phyloP scores from a whole-genome alignment of 352 stramenopile genomes.

The Discostella stelligera region DNA sequence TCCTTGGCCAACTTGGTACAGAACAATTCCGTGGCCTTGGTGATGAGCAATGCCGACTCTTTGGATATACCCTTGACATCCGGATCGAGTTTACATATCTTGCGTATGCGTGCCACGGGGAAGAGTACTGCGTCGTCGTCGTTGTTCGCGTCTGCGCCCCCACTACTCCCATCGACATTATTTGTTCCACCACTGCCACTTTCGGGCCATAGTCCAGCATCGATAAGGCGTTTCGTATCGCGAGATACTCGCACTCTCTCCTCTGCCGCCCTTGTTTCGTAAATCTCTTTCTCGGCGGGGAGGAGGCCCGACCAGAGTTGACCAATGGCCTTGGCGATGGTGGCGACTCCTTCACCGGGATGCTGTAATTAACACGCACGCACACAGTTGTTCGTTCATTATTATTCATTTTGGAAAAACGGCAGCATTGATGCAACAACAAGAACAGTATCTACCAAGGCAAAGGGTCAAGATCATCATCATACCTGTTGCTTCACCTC shows the following conservation, averaged over 20 bases:
- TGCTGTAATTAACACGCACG: too few species aligned
- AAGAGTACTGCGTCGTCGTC: conserved; percentile 48
- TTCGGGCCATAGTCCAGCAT: conserved; percentile 54
- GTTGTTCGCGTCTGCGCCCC: conserved; percentile 1
- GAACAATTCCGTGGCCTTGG: conserved; percentile 91
- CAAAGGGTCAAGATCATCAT: background rate
- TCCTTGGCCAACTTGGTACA: conserved; percentile 88
- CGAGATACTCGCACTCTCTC: conserved; percentile 78
- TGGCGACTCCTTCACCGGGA: conserved; percentile 61
- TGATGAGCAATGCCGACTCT: conserved; percentile 89
- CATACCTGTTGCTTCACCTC: conserved; percentile 52
- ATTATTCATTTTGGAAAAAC: too few species aligned
- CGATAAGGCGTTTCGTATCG: conserved; percentile 72
- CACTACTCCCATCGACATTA: conserved; percentile 65
- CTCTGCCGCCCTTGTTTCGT: conserved; percentile 84
- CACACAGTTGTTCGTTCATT: too few species aligned
- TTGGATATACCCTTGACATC: conserved; percentile 90
- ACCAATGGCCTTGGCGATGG: conserved; percentile 88
- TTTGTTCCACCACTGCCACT: conserved; percentile 23
- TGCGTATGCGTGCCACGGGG: conserved; percentile 86
- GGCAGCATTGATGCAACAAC: background rate
- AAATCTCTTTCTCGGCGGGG: conserved; percentile 87
- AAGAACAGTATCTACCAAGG: background rate
- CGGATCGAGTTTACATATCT: conserved; percentile 91
- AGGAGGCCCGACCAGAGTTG: conserved; percentile 87